These are phyloP conservation scores for Paramyrothecium roridum DNA, from an alignment of 2,329 filamentous ascomycete genomes.

Conservation along the genomic window DNA sequence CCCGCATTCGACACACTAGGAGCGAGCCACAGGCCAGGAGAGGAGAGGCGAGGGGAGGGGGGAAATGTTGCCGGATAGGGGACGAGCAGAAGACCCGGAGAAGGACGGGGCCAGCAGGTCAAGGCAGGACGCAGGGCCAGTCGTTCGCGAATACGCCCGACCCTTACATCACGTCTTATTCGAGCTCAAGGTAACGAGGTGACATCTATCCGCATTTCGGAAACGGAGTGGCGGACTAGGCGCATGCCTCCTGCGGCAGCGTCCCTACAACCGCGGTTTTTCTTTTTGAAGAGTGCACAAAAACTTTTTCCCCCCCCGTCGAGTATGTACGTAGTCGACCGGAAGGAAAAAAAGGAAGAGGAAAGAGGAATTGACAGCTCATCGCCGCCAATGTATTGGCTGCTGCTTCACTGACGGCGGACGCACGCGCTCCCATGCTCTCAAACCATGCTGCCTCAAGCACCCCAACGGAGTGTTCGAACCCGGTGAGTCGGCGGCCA, in stretches of 20 bases:
- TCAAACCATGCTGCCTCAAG: neutral
- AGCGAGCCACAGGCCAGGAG: neutral
- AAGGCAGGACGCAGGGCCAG: neutral
- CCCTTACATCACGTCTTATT: neutral
- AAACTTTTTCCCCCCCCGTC: neutral
- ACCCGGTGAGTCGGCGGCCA: too few relatives aligned
- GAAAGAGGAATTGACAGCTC: neutral
- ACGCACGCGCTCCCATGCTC: neutral
- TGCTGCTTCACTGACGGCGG: neutral
- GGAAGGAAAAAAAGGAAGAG: neutral
- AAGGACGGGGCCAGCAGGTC: neutral
- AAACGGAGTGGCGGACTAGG: neutral
- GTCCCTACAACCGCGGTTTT: neutral
- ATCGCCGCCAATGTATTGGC: neutral
- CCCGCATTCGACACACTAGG: neutral
- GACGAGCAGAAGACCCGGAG: too few relatives aligned
- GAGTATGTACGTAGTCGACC: neutral
- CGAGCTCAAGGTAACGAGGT: neutral
- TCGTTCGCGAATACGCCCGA: neutral
- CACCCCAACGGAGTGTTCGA: neutral
- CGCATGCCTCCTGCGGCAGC: neutral
- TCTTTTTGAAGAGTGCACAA: neutral
- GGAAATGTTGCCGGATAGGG: neutral
- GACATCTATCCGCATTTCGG: neutral
- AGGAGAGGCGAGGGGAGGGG: neutral